Evolutionary conservation across 805 yeast genomes (phyloP).

Genomic region (Debaryomyces maramus): DNA sequence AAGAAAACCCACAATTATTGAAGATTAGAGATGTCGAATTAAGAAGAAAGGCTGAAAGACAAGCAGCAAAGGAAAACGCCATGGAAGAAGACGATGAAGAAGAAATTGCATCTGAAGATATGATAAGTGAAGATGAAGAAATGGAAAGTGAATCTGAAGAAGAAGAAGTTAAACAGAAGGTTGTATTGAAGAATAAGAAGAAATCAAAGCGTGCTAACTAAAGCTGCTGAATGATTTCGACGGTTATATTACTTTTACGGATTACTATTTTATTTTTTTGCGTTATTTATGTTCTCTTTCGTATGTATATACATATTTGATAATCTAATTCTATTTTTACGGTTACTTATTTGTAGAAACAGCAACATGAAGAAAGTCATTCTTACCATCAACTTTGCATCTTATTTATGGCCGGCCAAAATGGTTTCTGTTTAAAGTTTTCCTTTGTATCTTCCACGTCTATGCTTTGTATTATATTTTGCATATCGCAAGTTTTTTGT

Average conservation of each 20-base stretch:
- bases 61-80: constrained; percentile 56
- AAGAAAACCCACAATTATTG: constrained; percentile 82
- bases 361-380: background rate
- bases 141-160: constrained; percentile 45
- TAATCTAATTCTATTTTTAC: constrained; percentile 4
- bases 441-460: background rate
- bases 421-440: constrained; percentile 15
- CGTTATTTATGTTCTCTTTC: constrained; percentile 2
- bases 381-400: background rate
- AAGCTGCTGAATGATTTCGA: background rate
- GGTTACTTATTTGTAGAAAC: background rate
- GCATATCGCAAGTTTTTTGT: background rate
- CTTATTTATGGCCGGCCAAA: constrained; percentile 13
- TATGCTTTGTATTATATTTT: background rate
- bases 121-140: constrained; percentile 40
- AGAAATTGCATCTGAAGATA: constrained; percentile 38
- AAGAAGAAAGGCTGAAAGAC: constrained; percentile 70
- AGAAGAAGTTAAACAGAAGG: constrained; percentile 53
- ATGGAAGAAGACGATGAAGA: constrained; percentile 46
- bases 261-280: background rate
- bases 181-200: constrained; percentile 65
- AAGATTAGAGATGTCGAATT: constrained; percentile 92
- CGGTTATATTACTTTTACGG: background rate
- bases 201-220: constrained; percentile 17
- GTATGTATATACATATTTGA: constrained; percentile 6